Base-by-base conservation (phyloP, 257 asterid genomes). In the Datura wrightii region DNA sequence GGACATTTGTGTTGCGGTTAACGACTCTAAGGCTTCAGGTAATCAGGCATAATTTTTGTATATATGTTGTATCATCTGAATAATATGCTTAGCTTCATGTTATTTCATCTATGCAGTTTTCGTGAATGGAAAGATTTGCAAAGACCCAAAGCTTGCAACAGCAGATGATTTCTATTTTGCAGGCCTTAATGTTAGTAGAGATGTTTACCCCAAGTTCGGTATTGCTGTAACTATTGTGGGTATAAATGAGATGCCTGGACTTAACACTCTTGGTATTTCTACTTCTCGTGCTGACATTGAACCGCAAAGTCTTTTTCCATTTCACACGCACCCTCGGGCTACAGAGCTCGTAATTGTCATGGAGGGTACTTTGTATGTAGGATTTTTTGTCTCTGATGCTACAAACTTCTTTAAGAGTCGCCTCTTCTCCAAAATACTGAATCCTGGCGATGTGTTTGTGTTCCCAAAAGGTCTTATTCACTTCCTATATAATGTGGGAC, bases 1-100 rank as follows among this genome's bases (percentile, higher is more conserved):
- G 9, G 71, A 63, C 71, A 63, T 63, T 11, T 65, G 72, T 65
- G 72, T 65, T 65, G 72, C 44, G 4, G n/a, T 34, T 65, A 34
- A 7, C 2, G 19, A 65, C 44, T 11, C 72, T 65, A 8, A 34
- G 5, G 44, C 72, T 13, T 13, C 44, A 65, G 72, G 44, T 65
- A 5, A 39, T 39, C 1, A 39, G 42, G 42, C 42, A 4, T 39
- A 39, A 39, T 39, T 39, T 39, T 39, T 39, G 0, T 24, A 24
- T 24, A 24, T 24, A 24, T 24, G 31, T 62, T 7, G 1, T 11
- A 62, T 13, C 24, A 24, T 19, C 34, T 60, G 69, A 24, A 60
- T 24, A 34, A 24, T 60, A 24, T 62, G 41, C 70, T 62, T 31
- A 62, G 8, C 41, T 62, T 62, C 42, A 62, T 10, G 10, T 10